phyloP scores from a whole-genome alignment of 2,329 filamentous ascomycete species.

The Colletotrichum sp. region DNA sequence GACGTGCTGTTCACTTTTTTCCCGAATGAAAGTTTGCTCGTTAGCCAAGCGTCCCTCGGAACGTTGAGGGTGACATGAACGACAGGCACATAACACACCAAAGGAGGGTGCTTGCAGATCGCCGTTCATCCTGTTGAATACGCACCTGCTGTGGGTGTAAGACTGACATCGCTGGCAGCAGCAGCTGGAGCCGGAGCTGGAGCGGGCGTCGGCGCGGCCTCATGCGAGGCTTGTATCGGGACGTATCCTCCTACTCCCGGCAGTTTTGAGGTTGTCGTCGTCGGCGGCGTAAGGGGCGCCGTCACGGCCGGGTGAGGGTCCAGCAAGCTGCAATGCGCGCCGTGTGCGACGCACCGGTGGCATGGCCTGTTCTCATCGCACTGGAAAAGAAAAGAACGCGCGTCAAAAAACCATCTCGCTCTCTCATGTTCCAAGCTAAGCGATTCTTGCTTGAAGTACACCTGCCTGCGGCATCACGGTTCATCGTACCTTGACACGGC shows the following conservation, averaged over 20 bases:
- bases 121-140: neutral
- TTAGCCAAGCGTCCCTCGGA: neutral
- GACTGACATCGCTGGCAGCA: neutral
- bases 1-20: neutral
- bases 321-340: slow-evolving; percentile 32
- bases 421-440: neutral
- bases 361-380: slow-evolving; percentile 39
- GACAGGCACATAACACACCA: neutral
- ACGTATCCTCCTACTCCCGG: neutral
- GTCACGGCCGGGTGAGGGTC: neutral
- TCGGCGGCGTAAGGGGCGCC: neutral
- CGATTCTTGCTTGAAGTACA: neutral
- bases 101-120: neutral
- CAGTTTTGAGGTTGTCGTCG: slow-evolving; percentile 2
- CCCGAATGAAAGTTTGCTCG: neutral
- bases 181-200: neutral
- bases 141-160: slow-evolving; percentile 14
- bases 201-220: neutral
- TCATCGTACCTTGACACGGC: slow-evolving; percentile 30
- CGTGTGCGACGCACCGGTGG: slow-evolving; percentile 37
- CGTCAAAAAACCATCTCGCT: neutral
- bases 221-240: neutral
- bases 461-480: neutral
- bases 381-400: neutral
- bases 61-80: neutral